Base-by-base conservation (phyloP, 208 protist species). In the Jaenimonas drosophilae region DNA sequence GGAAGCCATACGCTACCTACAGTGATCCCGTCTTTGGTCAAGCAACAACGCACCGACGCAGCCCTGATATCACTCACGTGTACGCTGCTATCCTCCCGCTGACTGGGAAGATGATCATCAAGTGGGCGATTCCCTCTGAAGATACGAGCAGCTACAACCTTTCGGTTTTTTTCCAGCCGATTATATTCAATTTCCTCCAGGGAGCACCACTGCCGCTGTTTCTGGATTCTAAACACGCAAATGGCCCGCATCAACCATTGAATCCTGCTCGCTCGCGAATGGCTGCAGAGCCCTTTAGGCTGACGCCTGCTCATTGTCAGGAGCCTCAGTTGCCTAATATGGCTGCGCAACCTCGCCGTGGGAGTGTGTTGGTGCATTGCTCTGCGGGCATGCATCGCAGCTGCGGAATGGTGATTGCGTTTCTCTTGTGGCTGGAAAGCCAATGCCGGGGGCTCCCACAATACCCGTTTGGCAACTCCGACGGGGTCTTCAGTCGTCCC, bases 341-440 rank as follows among this genome's bases (percentile, higher is more conserved):
- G n/a, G n/a, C n/a, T n/a, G n/a, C n/a, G n/a, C n/a, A n/a, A n/a
- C n/a, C n/a, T n/a, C n/a, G n/a, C n/a, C n/a, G n/a, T n/a, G 27
- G 57, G 40, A 16, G 26, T 29, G 32, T 37, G 37, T 49, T 90
- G 7, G 53, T 90, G 28, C 81, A 90, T 59, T 90, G 81, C 59
- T 81, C 68, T 23, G 81, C 81, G n/a, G 81, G 81, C 21, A 90
- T 85, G 76, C 81, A 90, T 37, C 76, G 81, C n/a, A 87, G 76
- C 0, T 77, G 68, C 46, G 76, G 70, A 11, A 68, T 90, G 19
- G 54, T 70, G 9, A 56, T 81, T 2, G 76, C 74, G 0, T 85
- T 73, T 47, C 28, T 89, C 27, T 43, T 89, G n/a, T 88, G 71
- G 74, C 52, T 83, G 37, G 47, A 71, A 1, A 54, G 62, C 4